Evolutionary conservation across 345 rosid genomes (phyloP).

Genomic region (Gossypium anomalum): DNA sequence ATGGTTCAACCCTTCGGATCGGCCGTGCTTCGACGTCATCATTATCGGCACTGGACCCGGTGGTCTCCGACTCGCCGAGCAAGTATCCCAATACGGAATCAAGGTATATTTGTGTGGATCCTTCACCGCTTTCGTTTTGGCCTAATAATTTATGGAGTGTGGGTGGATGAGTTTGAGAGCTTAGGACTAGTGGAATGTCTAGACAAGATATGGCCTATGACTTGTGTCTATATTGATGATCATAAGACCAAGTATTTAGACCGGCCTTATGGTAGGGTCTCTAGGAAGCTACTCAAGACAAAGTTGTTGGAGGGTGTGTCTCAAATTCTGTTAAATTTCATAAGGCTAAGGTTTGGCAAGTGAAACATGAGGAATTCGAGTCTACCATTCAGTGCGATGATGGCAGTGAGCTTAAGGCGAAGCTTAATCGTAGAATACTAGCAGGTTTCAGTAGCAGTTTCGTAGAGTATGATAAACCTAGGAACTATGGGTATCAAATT

Average conservation of each 20-base stretch:
- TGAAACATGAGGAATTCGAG: conserved; percentile 49
- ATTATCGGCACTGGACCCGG: conserved; percentile 66
- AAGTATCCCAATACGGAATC: conserved; percentile 42
- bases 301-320: conserved; percentile 43
- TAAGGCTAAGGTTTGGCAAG: conserved; percentile 56
- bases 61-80: conserved; percentile 65
- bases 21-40: conserved; percentile 43
- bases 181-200: conserved; percentile 50
- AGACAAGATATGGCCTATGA: conserved; percentile 57
- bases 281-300: conserved; percentile 42
- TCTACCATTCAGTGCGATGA: conserved; percentile 46
- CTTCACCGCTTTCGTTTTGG: conserved; percentile 61
- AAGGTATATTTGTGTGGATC: conserved; percentile 66
- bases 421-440: conserved; percentile 55
- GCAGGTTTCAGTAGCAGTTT: conserved; percentile 51
- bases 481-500: conserved; percentile 65
- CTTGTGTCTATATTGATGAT: conserved; percentile 43
- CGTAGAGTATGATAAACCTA: conserved; percentile 41
- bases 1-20: conserved; percentile 33
- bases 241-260: conserved; percentile 43
- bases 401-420: conserved; percentile 49
- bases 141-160: conserved; percentile 63
- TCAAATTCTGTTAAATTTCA: conserved; percentile 48
- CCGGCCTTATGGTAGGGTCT: conserved; percentile 57
- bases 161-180: conserved; percentile 70